Base-by-base conservation (phyloP, 2,329 filamentous ascomycete species). In the Botrytis pseudocinerea region DNA sequence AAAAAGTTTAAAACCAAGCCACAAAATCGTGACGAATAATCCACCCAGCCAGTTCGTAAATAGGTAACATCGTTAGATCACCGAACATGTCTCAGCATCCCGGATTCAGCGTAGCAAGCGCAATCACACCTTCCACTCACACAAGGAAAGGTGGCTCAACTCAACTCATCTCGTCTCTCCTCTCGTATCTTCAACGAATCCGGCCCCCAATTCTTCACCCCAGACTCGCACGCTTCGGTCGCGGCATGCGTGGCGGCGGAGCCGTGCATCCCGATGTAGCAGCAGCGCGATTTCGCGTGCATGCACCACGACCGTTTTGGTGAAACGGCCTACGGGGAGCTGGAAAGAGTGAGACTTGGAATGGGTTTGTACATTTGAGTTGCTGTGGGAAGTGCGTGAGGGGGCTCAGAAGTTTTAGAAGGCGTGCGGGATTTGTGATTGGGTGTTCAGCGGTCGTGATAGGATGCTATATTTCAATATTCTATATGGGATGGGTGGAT, bases 161-260 rank as follows among this genome's bases (percentile, higher is more conserved):
- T 38, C 38, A 38, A 38, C 38, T 38, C 35, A 35, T 35, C 35
- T 35, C 35, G 6, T 7, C 35, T 35, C 38, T 6, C 12, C 2
- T 25, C 38, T 68, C 65, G 65, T 68, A 68, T 68, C 65, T 16
- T 35, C 64, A 54, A 68, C 35, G 64, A 68, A 68, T 68, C 51
- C 35, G 35, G 46, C 64, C 64, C 25, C 64, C 46, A 68, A 57
- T 42, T 10, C 25, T n/a, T n/a, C 40, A 44, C n/a, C 40, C 61
- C 64, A 40, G 64, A 68, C 16, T 57, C 51, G 16, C n/a, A 28
- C 14, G 5, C 28, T 54, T 64, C 32, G n/a, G 10, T 48, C 22
- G 20, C 51, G 5, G 51, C n/a, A 18, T 68, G 65, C 65, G 16
- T 14, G 38, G 48, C 48, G 38, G n/a, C 25, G 38, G 38, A 42